These are phyloP conservation scores for Hansenula lynferdii DNA, from an alignment of 1,139 yeast genomes.

Conservation along the genomic window DNA sequence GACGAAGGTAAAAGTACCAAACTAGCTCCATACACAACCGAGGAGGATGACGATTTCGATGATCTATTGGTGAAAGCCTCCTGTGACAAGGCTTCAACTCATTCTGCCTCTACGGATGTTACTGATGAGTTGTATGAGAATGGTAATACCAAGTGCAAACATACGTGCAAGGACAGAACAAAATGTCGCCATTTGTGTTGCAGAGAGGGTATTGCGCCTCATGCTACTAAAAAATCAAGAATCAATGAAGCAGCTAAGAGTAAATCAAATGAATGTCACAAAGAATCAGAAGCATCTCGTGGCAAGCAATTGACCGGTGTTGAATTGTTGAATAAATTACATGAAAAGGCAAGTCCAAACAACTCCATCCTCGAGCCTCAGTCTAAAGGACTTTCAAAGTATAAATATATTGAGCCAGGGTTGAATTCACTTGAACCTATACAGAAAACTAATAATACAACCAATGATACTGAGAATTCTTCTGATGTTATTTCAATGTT, in stretches of 20 bases:
- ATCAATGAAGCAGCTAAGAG: too few relatives aligned
- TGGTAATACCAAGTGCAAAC: slow-evolving; percentile 27
- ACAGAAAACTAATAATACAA: neutral
- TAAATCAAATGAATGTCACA: neutral
- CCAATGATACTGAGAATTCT: neutral
- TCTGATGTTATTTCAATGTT: neutral
- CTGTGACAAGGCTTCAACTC: too few relatives aligned
- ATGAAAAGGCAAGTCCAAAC: neutral
- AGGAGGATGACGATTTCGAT: slow-evolving; percentile 26
- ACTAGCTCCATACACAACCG: too few relatives aligned
- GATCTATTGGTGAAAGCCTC: slow-evolving; percentile 15
- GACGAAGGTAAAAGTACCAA: too few relatives aligned
- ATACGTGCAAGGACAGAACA: slow-evolving; percentile 32
- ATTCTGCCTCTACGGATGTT: too few relatives aligned
- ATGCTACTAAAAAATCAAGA: slow-evolving; percentile 3
- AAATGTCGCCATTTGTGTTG: slow-evolving; percentile 41
- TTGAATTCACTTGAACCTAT: neutral
- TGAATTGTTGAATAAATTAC: neutral
- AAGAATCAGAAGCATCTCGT: neutral
- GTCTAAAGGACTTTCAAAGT: neutral
- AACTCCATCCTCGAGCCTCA: neutral
- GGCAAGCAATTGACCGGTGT: neutral
- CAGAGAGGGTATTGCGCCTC: slow-evolving; percentile 34
- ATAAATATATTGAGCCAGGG: neutral
- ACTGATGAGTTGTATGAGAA: neutral